Base-by-base conservation (phyloP, 108 stramenopile genomes). In the Mediolabrus comicus region DNA sequence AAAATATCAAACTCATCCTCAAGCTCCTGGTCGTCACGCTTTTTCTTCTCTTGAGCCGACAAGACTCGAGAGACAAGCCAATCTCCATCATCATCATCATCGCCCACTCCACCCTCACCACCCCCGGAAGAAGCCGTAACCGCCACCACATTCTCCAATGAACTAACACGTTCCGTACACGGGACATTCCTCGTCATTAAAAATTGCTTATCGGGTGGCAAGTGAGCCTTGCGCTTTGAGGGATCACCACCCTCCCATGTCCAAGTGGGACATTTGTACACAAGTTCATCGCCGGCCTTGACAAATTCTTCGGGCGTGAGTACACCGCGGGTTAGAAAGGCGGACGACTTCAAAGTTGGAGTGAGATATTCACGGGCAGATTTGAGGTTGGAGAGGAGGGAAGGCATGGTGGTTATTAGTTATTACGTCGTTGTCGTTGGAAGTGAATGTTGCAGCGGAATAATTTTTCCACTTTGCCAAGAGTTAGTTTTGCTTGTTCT, bases 221-320 rank as follows among this genome's bases (percentile, higher is more conserved):
- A 67, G 59, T 91, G 88, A 0, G 77, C 65, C 59, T 91, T 90
- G 3, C 65, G 51, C 27, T 62, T 65, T n/a, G 62, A 60, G 0
- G 88, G 80, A 35, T 90, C 95, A 36, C 93, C 93, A 4, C 55
- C 29, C 67, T 92, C 91, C 96, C 95, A 98, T 10, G 71, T 67
- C 98, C 98, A 98, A n/a, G 96, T 92, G 17, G 98, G 98, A 69
- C 95, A 97, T 38, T 81, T 81, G 71, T 81, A 89, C 31, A 97
- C 95, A 8, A 98, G 75, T 70, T 96, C 91, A 69, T 98, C 98
- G 6, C 98, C 96, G 16, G 96, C 96, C 13, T 51, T 52, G 27
- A 97, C 87, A 71, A 95, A 96, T 72, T 98, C 98, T 66, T 96
- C 92, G 25, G 98, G 98, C 17, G 98, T 98, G 53, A 98, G 72